Conservation (phyloP, 129 eudicot species). For the Pittosporum tobira region DNA sequence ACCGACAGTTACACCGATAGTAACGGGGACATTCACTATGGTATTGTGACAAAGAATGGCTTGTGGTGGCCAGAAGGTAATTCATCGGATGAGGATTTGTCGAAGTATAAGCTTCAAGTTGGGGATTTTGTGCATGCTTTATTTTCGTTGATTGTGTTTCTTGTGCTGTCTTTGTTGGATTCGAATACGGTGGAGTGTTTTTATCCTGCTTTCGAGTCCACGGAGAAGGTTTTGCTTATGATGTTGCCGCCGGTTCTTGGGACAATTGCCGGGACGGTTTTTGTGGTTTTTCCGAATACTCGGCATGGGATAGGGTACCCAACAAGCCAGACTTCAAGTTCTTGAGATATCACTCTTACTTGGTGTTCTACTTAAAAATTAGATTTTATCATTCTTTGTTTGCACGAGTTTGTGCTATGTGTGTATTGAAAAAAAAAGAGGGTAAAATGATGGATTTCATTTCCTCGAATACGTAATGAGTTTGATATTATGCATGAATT, state of each 20-base stretch:
- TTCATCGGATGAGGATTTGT: no score
- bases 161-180: slow-evolving; percentile 50
- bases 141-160: slow-evolving; percentile 38
- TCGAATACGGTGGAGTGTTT: slow-evolving; percentile 51
- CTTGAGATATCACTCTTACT: no score
- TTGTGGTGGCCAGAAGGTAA: no score
- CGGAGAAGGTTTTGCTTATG: slow-evolving; percentile 44
- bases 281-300: slow-evolving; percentile 46
- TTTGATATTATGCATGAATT: neutral
- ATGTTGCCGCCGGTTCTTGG: slow-evolving; percentile 65
- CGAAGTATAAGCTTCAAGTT: slow-evolving; percentile 30
- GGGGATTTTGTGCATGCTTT: slow-evolving; percentile 68
- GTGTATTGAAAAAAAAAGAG: no score
- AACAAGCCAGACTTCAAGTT: neutral
- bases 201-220: slow-evolving; percentile 43
- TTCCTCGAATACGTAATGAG: neutral
- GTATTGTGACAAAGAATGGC: slow-evolving; percentile 47
- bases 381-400: no score
- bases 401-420: no score
- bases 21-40: slow-evolving; percentile 47
- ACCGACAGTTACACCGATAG: slow-evolving; percentile 66
- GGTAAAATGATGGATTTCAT: neutral
- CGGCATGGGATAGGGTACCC: slow-evolving; percentile 81
- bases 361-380: no score
- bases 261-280: slow-evolving; percentile 35